phyloP scores from a whole-genome alignment of 805 yeast genomes.

The Priceomyces castillae region DNA sequence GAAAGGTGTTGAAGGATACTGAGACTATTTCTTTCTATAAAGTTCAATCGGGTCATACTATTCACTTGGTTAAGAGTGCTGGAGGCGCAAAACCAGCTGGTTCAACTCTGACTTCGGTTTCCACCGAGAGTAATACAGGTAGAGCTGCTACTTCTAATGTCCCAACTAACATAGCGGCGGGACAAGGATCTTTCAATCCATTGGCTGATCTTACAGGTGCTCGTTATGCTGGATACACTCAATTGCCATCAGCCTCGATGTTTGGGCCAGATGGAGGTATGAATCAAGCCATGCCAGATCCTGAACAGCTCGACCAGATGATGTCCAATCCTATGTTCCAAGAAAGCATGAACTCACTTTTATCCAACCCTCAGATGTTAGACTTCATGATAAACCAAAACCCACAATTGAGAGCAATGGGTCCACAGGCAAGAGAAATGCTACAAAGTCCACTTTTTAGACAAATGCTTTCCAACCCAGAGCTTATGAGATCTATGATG shows the following conservation, averaged over 20 bases:
- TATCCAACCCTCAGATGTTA: conserved; percentile 84
- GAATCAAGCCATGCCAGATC: conserved; percentile 66
- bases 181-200: conserved; percentile 86
- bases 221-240: conserved; percentile 88
- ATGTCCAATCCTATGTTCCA: conserved; percentile 79
- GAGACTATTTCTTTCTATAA: conserved; percentile 75
- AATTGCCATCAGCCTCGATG: conserved; percentile 81
- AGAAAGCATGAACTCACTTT: conserved; percentile 77
- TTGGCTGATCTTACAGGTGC: conserved; percentile 93
- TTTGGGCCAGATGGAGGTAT: conserved; percentile 96
- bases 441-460: conserved; percentile 81
- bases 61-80: conserved; percentile 87
- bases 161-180: conserved; percentile 83
- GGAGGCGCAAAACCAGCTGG: conserved; percentile 32
- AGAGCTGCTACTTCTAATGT: conserved; percentile 28
- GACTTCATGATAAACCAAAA: conserved; percentile 77
- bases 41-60: conserved; percentile 79
- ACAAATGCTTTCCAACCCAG: conserved; percentile 70
- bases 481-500: conserved; percentile 79
- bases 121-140: conserved; percentile 14
- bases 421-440: conserved; percentile 85
- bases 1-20: conserved; percentile 84
- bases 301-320: conserved; percentile 71
- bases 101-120: conserved; percentile 18
- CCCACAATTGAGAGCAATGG: conserved; percentile 82